phyloP scores from a whole-genome alignment of 441 rosid genomes.

The Adansonia gregorii region DNA sequence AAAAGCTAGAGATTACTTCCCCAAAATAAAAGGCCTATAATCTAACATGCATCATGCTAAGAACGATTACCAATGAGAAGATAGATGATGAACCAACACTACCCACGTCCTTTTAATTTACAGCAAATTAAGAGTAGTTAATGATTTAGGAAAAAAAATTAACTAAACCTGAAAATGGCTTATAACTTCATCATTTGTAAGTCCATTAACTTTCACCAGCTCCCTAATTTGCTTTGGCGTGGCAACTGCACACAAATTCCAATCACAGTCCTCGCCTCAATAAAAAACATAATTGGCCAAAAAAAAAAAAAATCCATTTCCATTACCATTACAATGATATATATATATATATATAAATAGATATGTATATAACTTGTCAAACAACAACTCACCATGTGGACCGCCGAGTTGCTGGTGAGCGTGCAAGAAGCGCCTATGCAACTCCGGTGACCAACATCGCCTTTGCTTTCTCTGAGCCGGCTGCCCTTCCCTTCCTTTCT shows the following conservation, averaged over 20 bases:
- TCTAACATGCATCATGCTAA: background rate
- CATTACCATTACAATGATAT: no score
- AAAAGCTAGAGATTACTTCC: constrained; percentile 11
- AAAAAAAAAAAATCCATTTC: no score
- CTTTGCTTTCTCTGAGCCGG: constrained; percentile 55
- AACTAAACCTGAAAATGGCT: constrained; percentile 92
- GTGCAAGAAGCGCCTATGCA: constrained; percentile 72
- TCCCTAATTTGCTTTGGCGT: constrained; percentile 96
- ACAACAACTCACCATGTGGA: constrained; percentile 57
- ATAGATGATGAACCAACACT: background rate
- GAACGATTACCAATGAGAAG: background rate
- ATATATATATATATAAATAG: no score
- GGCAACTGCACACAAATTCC: constrained; percentile 55
- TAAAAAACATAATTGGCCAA: background rate
- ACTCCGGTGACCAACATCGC: constrained; percentile 89
- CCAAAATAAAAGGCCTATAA: background rate
- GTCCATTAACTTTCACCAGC: constrained; percentile 92
- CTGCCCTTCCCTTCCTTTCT: constrained; percentile 45
- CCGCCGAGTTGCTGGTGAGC: constrained; percentile 94
- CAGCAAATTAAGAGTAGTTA: background rate
- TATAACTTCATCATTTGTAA: constrained; percentile 94
- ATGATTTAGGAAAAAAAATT: background rate
- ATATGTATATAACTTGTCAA: no score
- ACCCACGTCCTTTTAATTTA: background rate
- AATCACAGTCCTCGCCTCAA: constrained; percentile 11